Evolutionary conservation across 139 green algal species (phyloP).

Genomic region (Desmodesmus armatus): DNA sequence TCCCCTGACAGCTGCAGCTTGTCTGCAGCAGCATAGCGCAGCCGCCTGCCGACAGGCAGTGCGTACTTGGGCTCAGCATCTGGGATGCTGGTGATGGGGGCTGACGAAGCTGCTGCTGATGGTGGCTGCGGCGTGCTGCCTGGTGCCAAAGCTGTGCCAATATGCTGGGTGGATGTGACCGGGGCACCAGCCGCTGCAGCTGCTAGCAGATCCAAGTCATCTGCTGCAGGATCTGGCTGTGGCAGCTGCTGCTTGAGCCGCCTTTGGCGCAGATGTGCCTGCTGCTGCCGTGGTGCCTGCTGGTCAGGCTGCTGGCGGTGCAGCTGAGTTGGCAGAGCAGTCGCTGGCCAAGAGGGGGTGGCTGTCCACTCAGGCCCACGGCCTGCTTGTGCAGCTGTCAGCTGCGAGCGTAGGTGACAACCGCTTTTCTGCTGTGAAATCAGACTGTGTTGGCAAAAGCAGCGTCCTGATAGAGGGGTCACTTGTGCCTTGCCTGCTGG

Average conservation of each 20-base stretch:
- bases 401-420: no score
- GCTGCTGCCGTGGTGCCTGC: slow-evolving; percentile 6
- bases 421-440: no score
- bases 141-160: background rate
- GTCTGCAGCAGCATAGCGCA: slow-evolving; percentile 5
- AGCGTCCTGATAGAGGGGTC: no score
- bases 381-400: no score
- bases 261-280: background rate
- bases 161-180: no score
- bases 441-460: no score
- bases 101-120: background rate
- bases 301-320: no score
- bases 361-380: no score
- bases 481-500: no score
- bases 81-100: background rate
- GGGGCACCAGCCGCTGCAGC: background rate
- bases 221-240: slow-evolving; percentile 24
- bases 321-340: no score
- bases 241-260: background rate
- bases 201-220: slow-evolving; percentile 17
- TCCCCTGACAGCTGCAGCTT: slow-evolving; percentile 32
- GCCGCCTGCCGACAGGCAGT: background rate
- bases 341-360: no score
- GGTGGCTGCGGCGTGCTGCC: background rate
- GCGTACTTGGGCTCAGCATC: no score